Percentiles rank a stretch among this genome's conserved stretches.
These are phyloP conservation scores for Cylindrodendrum hubeiense DNA, from an alignment of 2,329 filamentous ascomycete genomes.

Conservation along the genomic window DNA sequence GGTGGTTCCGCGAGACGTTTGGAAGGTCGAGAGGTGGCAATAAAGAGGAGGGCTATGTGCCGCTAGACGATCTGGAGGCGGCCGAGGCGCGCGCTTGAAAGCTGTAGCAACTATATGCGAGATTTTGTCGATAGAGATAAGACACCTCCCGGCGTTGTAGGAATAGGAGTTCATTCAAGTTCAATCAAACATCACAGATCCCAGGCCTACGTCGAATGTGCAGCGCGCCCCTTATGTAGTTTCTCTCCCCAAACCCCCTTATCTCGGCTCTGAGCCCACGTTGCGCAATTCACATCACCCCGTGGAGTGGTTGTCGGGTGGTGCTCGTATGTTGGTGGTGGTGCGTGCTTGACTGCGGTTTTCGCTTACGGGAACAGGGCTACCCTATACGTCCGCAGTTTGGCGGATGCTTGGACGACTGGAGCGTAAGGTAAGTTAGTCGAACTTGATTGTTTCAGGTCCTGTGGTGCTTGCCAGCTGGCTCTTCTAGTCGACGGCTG, in stretches of 20 bases:
- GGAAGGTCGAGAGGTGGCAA: constrained; percentile 52
- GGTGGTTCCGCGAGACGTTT: constrained; percentile 57
- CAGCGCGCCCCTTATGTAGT: constrained; percentile 7
- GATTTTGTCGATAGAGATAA: constrained; percentile 19
- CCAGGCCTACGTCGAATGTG: neutral
- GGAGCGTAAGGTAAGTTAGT: neutral
- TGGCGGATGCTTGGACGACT: neutral
- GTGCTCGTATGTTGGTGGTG: constrained; percentile 36
- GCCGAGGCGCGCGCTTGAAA: constrained; percentile 27
- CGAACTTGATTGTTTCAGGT: no score
- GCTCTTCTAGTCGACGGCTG: no score
- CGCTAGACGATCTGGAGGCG: constrained; percentile 65
- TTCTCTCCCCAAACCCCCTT: neutral
- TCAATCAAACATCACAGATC: constrained; percentile 8
- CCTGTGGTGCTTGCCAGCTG: no score
- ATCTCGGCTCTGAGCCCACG: constrained; percentile 15
- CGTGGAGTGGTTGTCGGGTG: constrained; percentile 35
- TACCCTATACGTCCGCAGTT: neutral
- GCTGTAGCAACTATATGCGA: neutral
- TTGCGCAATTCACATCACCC: constrained; percentile 19
- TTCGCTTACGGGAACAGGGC: neutral
- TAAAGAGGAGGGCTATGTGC: constrained; percentile 70
- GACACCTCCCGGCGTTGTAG: constrained; percentile 10
- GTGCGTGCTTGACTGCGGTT: constrained; percentile 17
- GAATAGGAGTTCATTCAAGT: constrained; percentile 20